phyloP scores from a whole-genome alignment of 805 yeast species.

The Candida fluviatilis region DNA sequence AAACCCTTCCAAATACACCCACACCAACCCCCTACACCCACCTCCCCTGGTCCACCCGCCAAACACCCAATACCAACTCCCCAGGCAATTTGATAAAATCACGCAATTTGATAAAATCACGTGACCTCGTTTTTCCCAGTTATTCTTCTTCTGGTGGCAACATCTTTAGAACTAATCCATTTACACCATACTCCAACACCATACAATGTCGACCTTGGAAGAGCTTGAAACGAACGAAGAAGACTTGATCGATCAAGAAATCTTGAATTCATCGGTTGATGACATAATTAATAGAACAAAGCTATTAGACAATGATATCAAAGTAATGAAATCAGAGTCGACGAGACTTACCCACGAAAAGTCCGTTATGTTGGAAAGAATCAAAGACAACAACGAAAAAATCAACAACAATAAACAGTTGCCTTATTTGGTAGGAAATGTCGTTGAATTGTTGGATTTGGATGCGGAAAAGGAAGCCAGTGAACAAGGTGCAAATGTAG shows the following conservation, averaged over 20 bases:
- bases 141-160: too few relatives aligned
- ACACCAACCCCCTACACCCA: too few relatives aligned
- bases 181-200: too few relatives aligned
- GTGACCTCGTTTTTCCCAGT: too few relatives aligned
- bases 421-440: conserved; percentile 95
- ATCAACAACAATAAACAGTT: conserved; percentile 92
- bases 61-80: too few relatives aligned
- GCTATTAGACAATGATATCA: conserved; percentile 89
- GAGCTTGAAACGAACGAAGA: conserved; percentile 58
- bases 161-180: too few relatives aligned
- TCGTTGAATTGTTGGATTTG: conserved; percentile 88
- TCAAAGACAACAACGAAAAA: conserved; percentile 93
- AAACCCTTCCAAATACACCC: too few relatives aligned
- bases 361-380: conserved; percentile 86
- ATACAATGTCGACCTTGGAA: conserved; percentile 82
- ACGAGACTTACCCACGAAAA: conserved; percentile 90
- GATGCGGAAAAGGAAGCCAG: conserved; percentile 77
- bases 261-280: conserved; percentile 68
- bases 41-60: too few relatives aligned
- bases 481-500: conserved; percentile 94
- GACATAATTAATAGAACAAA: conserved; percentile 85
- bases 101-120: too few relatives aligned
- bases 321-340: conserved; percentile 87
- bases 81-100: too few relatives aligned
- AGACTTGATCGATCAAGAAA: conserved; percentile 75